Conservation (phyloP, 768 basidiomycete genomes). For the Tephrocybe sp. region DNA sequence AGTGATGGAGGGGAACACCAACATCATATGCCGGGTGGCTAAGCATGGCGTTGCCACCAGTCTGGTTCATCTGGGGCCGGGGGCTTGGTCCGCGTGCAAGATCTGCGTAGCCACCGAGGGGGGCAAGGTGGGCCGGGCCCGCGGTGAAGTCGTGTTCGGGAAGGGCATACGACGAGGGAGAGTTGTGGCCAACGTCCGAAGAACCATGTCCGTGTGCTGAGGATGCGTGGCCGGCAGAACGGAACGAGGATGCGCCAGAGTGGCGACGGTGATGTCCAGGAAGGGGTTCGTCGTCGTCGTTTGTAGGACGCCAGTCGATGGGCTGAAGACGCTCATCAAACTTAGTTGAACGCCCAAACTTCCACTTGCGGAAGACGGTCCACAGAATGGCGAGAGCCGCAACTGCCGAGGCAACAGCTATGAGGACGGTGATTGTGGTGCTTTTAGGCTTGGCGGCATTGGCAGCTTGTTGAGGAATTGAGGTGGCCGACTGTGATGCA, state of each 20-base stretch:
- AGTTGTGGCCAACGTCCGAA: slow-evolving; percentile 31
- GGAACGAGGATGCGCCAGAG: slow-evolving; percentile 72
- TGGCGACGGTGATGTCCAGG: slow-evolving; percentile 49
- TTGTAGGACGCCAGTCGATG: slow-evolving; percentile 83
- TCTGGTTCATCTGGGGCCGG: slow-evolving; percentile 62
- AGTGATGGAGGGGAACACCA: slow-evolving; percentile 64
- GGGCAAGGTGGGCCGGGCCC: slow-evolving; percentile 52
- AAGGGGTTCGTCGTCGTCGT: slow-evolving; percentile 46
- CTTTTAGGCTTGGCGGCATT: slow-evolving; percentile 31
- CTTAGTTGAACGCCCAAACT: slow-evolving; percentile 75
- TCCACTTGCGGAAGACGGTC: slow-evolving; percentile 93
- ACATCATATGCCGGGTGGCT: slow-evolving; percentile 50
- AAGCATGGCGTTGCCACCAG: slow-evolving; percentile 47
- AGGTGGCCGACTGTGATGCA: slow-evolving; percentile 27
- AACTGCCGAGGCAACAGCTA: slow-evolving; percentile 66
- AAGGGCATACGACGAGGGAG: slow-evolving; percentile 39
- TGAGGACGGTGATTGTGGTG: slow-evolving; percentile 59
- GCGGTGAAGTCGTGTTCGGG: slow-evolving; percentile 81
- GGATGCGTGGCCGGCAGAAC: slow-evolving; percentile 46
- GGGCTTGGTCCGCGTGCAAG: slow-evolving; percentile 75
- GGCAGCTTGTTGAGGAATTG: slow-evolving; percentile 27
- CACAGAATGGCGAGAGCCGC: slow-evolving; percentile 74
- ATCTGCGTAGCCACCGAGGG: slow-evolving; percentile 82
- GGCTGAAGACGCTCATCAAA: slow-evolving; percentile 87
- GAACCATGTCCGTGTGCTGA: slow-evolving; percentile 24